A percentile compares a stretch with the other conserved stretches of the same genome.
Evolutionary conservation across 2,329 filamentous ascomycete species (phyloP).

Genomic region (Myotisia sp.): DNA sequence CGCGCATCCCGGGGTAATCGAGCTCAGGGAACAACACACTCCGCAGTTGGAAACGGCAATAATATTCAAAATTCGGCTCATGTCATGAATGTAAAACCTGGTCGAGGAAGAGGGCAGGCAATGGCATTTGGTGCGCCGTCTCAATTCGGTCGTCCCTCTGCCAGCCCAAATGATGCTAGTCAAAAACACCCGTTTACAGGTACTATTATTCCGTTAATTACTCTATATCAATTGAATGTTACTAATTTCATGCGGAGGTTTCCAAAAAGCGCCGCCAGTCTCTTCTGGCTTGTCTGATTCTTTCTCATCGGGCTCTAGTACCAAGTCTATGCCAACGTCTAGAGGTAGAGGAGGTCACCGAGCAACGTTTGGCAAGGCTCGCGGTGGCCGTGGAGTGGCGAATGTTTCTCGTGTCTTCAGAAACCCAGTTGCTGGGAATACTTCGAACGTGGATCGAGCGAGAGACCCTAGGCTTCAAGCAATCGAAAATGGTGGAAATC

Average conservation of each 20-base stretch:
- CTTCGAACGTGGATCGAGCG: conserved; percentile 8
- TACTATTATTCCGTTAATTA: background rate
- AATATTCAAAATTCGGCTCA: background rate
- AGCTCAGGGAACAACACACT: background rate
- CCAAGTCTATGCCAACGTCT: background rate
- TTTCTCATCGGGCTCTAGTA: background rate
- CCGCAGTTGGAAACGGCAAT: background rate
- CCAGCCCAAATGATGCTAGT: background rate
- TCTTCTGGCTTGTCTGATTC: background rate
- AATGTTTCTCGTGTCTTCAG: conserved; percentile 1
- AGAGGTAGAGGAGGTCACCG: background rate
- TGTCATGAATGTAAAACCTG: background rate
- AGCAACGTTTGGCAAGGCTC: background rate
- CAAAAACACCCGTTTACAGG: background rate
- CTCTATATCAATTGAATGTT: background rate
- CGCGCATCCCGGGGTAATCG: conserved; percentile 1
- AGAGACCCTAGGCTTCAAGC: conserved; percentile 11
- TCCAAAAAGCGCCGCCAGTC: conserved; percentile 1
- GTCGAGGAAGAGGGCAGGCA: background rate
- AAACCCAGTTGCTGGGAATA: background rate
- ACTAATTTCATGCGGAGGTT: background rate
- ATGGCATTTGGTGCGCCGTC: too few species aligned
- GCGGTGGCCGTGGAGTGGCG: background rate
- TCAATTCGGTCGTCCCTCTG: too few species aligned
- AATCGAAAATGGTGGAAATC: background rate